These are phyloP conservation scores for Nicotiana paniculata DNA, from an alignment of 257 asterid genomes.

Conservation along the genomic window DNA sequence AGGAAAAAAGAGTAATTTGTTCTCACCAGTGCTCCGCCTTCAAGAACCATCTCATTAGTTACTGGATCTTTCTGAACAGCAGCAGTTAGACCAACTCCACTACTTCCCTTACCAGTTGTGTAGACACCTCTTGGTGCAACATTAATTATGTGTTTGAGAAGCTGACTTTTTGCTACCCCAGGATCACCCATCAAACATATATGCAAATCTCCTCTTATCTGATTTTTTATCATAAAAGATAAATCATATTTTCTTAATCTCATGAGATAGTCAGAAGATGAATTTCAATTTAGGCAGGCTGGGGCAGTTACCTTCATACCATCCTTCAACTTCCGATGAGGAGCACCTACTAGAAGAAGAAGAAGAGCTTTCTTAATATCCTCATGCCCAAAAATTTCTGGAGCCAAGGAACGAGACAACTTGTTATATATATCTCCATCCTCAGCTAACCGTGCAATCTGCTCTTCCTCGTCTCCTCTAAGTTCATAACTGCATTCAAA, in stretches of 20 bases:
- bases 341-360: slow-evolving; percentile 95
- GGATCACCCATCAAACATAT: slow-evolving; percentile 94
- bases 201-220: slow-evolving; percentile 86
- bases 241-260: slow-evolving; percentile 3
- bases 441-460: slow-evolving; percentile 73
- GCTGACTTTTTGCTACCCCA: slow-evolving; percentile 98
- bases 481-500: slow-evolving; percentile 48
- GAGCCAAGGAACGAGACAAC: slow-evolving; percentile 80
- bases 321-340: slow-evolving; percentile 88
- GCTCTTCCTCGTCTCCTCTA: slow-evolving; percentile 75
- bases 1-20: slow-evolving; percentile 6
- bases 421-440: slow-evolving; percentile 89
- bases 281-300: not conserved
- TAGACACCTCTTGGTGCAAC: slow-evolving; percentile 96
- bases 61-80: slow-evolving; percentile 99
- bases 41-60: slow-evolving; percentile 94
- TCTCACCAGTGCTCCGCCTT: slow-evolving; percentile 98
- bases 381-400: slow-evolving; percentile 92
- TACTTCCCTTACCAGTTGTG: slow-evolving; percentile 97
- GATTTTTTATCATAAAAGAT: slow-evolving; percentile 13
- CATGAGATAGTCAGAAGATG: not conserved
- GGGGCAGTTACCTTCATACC: slow-evolving; percentile 77
- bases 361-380: slow-evolving; percentile 93
- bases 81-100: slow-evolving; percentile 99
- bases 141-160: slow-evolving; percentile 91